These are phyloP conservation scores for Paecilomyces formosus DNA, from an alignment of 2,329 filamentous ascomycete genomes.

Conservation along the genomic window DNA sequence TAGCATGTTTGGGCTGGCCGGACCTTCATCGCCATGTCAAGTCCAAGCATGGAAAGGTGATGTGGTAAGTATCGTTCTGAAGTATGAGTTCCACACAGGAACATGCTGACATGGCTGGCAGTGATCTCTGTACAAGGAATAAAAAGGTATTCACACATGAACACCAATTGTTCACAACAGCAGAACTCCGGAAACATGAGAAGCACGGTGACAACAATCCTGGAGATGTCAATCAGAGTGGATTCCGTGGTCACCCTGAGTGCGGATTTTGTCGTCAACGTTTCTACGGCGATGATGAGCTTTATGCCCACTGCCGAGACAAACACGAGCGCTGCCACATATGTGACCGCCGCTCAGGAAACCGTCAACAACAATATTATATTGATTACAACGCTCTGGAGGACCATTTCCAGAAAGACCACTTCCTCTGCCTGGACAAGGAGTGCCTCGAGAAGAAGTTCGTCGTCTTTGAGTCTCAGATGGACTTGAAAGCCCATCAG, in stretches of 20 bases:
- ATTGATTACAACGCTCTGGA: constrained; percentile 81
- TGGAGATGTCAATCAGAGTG: constrained; percentile 83
- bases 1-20: constrained; percentile 74
- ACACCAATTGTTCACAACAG: constrained; percentile 79
- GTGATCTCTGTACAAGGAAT: constrained; percentile 82
- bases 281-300: constrained; percentile 93
- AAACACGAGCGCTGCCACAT: constrained; percentile 94
- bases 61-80: constrained; percentile 52
- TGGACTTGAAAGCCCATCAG: constrained; percentile 92
- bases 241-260: constrained; percentile 91
- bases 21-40: constrained; percentile 77
- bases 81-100: constrained; percentile 4
- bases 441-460: constrained; percentile 97
- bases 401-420: constrained; percentile 77
- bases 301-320: constrained; percentile 87
- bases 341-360: constrained; percentile 63
- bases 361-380: constrained; percentile 78
- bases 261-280: constrained; percentile 87
- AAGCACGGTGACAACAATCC: constrained; percentile 84
- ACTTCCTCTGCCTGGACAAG: constrained; percentile 74
- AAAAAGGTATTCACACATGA: constrained; percentile 99
- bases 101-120: constrained; percentile 12
- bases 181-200: constrained; percentile 81
- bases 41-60: constrained; percentile 72
- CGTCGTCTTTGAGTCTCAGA: constrained; percentile 88